Evolutionary conservation across 1,284 basidiomycete genomes (phyloP).

Genomic region (Erythrobasidium hasegawianum): DNA sequence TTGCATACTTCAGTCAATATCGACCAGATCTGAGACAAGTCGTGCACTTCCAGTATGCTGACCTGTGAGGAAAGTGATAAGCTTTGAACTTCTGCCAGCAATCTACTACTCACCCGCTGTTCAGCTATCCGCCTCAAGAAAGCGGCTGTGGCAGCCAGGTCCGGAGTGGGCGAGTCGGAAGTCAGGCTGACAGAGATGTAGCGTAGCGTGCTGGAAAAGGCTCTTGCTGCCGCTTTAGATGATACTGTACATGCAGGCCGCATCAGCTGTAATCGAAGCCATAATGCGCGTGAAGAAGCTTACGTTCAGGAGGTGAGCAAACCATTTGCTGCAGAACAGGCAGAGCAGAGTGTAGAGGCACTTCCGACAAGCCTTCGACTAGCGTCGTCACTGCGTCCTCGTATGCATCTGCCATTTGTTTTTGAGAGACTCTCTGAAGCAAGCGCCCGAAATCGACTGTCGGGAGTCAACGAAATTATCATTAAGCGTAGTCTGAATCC

Average conservation of each 20-base stretch:
- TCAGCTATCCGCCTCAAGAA: slow-evolving; percentile 40
- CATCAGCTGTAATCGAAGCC: not conserved
- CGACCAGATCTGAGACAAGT: slow-evolving; percentile 36
- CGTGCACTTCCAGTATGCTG: slow-evolving; percentile 40
- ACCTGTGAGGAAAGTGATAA: too few species aligned
- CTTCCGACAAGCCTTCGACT: not conserved
- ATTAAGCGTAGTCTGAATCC: too few species aligned
- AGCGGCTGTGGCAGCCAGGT: slow-evolving; percentile 17
- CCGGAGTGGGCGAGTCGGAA: not conserved
- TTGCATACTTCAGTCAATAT: slow-evolving; percentile 30
- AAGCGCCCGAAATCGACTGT: too few species aligned
- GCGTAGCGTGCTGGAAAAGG: slow-evolving; percentile 17
- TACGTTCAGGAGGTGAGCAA: slow-evolving; percentile 17
- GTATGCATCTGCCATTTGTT: not conserved
- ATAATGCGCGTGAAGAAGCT: too few species aligned
- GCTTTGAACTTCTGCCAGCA: too few species aligned
- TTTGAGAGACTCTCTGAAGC: not conserved
- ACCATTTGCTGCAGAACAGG: not conserved
- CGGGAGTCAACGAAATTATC: too few species aligned
- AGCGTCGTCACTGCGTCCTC: not conserved
- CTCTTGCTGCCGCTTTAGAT: slow-evolving; percentile 7
- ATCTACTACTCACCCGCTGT: slow-evolving; percentile 40
- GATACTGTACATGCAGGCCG: too few species aligned
- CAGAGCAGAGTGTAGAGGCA: slow-evolving; percentile 9
- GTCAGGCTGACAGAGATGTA: not conserved